Evolutionary conservation across 1,139 yeast genomes (phyloP).

Genomic region (Wickerhamomyces sp.): DNA sequence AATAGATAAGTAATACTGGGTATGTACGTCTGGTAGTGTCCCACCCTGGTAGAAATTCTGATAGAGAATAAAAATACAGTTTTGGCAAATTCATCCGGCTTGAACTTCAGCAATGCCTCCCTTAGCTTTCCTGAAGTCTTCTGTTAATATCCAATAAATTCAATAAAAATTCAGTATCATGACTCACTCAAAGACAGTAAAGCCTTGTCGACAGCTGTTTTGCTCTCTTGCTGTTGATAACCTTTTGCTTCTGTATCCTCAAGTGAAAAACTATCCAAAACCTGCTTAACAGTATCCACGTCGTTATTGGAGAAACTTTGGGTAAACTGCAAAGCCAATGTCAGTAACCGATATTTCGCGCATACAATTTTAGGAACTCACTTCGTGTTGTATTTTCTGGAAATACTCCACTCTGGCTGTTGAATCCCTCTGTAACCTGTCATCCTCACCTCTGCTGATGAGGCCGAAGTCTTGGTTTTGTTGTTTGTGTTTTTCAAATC

Average conservation of each 20-base stretch:
- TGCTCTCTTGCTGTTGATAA: conserved; percentile 3
- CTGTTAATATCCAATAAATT: too few relatives aligned
- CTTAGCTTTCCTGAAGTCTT: conserved; percentile 37
- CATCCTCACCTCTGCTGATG: conserved; percentile 56
- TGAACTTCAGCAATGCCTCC: conserved; percentile 42
- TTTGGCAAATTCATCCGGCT: conserved; percentile 37
- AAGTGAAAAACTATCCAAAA: conserved; percentile 1
- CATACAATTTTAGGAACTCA: too few relatives aligned
- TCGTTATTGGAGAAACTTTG: conserved; percentile 1
- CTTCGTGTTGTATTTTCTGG: conserved; percentile 29
- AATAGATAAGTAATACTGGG: conserved; percentile 46
- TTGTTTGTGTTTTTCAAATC: conserved; percentile 13
- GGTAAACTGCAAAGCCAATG: conserved; percentile 5
- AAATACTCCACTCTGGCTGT: conserved; percentile 37
- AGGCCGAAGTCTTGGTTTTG: conserved; percentile 37
- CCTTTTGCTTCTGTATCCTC: background rate
- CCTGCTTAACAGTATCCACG: conserved; percentile 1
- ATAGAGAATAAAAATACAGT: conserved; percentile 48
- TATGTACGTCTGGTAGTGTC: conserved; percentile 52
- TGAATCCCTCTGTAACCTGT: conserved; percentile 39
- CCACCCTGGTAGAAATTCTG: conserved; percentile 40
- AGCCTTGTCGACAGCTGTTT: too few relatives aligned
- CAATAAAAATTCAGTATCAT: too few relatives aligned
- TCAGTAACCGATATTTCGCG: too few relatives aligned
- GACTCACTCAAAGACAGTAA: background rate